Evolutionary conservation across 768 basidiomycete species (phyloP).

Genomic region (Mycena chlorophos): DNA sequence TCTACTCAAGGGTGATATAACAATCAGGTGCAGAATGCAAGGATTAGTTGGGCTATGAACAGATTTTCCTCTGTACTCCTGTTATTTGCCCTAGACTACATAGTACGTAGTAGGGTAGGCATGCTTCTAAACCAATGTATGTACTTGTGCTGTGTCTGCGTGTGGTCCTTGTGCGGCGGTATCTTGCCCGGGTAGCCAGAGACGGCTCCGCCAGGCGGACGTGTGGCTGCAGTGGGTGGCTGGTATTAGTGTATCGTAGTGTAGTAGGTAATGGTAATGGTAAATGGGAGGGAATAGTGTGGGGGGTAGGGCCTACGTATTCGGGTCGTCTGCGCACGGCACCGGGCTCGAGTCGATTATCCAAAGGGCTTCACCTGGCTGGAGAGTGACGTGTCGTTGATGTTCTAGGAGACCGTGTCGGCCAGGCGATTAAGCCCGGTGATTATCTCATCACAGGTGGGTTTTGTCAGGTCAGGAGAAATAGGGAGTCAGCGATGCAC

Average conservation of each 20-base stretch:
- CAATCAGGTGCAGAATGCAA: too few relatives aligned
- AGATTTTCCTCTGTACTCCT: background rate
- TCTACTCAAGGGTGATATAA: too few relatives aligned
- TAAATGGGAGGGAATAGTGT: too few relatives aligned
- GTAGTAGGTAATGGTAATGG: background rate
- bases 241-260: too few relatives aligned
- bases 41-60: too few relatives aligned
- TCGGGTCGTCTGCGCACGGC: background rate
- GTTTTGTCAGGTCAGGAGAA: background rate
- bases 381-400: background rate
- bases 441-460: background rate
- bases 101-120: background rate
- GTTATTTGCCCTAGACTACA: background rate
- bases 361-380: background rate
- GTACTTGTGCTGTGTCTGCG: background rate
- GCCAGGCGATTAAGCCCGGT: background rate
- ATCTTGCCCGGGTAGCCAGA: background rate
- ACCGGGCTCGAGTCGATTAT: background rate
- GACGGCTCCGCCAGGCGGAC: background rate
- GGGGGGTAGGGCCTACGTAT: background rate
- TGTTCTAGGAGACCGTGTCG: background rate
- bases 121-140: background rate
- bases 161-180: background rate
- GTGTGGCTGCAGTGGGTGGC: too few relatives aligned
- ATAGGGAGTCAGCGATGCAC: slow-evolving; percentile 28